Evolutionary conservation across 352 stramenopile genomes (phyloP).

Genomic region (Globisporangium orthogonon): DNA sequence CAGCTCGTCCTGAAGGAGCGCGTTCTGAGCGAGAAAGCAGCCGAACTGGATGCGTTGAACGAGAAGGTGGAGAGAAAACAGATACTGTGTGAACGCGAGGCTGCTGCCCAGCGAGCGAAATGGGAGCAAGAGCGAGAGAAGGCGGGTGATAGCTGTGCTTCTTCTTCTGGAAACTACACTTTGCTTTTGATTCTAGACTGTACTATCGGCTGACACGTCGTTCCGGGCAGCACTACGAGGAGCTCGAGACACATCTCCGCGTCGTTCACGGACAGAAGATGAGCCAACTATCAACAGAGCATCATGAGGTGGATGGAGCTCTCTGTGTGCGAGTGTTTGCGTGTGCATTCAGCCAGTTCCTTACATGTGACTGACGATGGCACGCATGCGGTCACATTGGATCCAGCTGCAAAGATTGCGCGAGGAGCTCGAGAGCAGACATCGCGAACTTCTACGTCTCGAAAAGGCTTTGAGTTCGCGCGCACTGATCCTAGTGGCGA

Average conservation of each 20-base stretch:
- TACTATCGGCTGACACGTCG: too few relatives aligned
- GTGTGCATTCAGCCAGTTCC: neutral
- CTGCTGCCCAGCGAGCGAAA: slow-evolving; percentile 1
- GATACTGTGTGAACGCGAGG: neutral
- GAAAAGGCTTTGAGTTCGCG: neutral
- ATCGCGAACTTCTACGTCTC: neutral
- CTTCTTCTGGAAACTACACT: too few relatives aligned
- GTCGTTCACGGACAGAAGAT: slow-evolving; percentile 1
- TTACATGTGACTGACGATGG: neutral
- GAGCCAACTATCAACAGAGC: neutral
- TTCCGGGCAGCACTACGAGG: slow-evolving; percentile 2
- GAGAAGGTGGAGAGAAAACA: slow-evolving; percentile 11
- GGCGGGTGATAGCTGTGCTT: slow-evolving; percentile 1
- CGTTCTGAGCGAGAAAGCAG: slow-evolving; percentile 34
- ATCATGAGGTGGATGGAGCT: neutral
- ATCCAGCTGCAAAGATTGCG: neutral
- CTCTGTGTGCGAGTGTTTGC: neutral
- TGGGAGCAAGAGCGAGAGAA: slow-evolving; percentile 10
- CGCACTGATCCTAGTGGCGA: neutral
- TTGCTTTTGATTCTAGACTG: too few relatives aligned
- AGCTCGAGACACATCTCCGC: slow-evolving; percentile 4
- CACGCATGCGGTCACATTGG: neutral
- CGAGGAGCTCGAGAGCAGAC: neutral
- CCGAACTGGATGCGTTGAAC: slow-evolving; percentile 22
- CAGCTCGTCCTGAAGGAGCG: slow-evolving; percentile 38